These are phyloP conservation scores for Euryodendron excelsum DNA, from an alignment of 148 eudicot species.

Conservation along the genomic window DNA sequence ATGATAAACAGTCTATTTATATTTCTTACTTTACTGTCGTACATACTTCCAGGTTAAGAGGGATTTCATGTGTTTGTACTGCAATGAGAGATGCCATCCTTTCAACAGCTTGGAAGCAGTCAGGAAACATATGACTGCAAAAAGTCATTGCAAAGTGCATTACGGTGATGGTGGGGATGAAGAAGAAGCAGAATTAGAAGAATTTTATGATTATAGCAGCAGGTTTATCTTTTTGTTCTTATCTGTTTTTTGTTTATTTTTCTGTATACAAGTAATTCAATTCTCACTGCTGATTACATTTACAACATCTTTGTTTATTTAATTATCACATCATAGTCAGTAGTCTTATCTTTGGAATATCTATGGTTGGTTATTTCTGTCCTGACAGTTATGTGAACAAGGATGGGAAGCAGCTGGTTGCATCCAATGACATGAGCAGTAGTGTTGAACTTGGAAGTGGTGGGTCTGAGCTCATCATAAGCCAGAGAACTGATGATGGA, in stretches of 20 bases:
- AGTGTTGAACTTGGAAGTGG: conserved; percentile 73
- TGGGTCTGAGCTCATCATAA: conserved; percentile 86
- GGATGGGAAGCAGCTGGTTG: conserved; percentile 78
- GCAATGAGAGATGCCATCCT: conserved; percentile 89
- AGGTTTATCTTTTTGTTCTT: conserved; percentile 57
- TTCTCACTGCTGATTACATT: conserved; percentile 1
- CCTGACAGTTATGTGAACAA: conserved; percentile 58
- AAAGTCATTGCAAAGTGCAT: conserved; percentile 94
- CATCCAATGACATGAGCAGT: conserved; percentile 38
- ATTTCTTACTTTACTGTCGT: neutral
- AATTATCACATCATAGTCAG: too few species aligned
- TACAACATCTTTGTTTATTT: neutral
- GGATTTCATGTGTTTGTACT: conserved; percentile 84
- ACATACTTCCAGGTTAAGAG: conserved; percentile 65
- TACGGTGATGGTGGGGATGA: conserved; percentile 96
- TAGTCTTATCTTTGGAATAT: neutral
- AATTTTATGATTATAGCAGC: conserved; percentile 89
- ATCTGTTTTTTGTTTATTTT: too few species aligned
- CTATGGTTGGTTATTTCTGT: conserved; percentile 9
- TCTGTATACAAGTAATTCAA: neutral
- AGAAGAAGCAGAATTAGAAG: conserved; percentile 93
- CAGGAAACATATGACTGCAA: conserved; percentile 97
- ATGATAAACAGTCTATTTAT: neutral
- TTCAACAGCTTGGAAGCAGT: conserved; percentile 96
- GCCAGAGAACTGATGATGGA: conserved; percentile 41